These are phyloP conservation scores for Ganoderma boninense DNA, from an alignment of 1,284 basidiomycete species.

Conservation along the genomic window DNA sequence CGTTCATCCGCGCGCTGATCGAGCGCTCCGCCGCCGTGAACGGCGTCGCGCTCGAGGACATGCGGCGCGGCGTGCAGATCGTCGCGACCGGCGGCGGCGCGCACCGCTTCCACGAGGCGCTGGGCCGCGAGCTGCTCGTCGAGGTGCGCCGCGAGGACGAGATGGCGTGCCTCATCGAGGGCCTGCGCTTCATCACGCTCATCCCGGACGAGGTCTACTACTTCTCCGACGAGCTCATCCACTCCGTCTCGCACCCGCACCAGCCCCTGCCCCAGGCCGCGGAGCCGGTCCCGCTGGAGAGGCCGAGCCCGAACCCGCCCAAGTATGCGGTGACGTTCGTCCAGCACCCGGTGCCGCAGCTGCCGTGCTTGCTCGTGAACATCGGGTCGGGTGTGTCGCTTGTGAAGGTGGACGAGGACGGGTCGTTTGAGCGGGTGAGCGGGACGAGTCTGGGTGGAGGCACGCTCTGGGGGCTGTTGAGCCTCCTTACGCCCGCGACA, in stretches of 20 bases:
- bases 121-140: conserved; percentile 80
- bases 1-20: conserved; percentile 91
- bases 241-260: conserved; percentile 79
- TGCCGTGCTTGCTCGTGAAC: conserved; percentile 97
- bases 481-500: conserved; percentile 93
- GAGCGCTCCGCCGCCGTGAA: conserved; percentile 89
- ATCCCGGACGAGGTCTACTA: conserved; percentile 99
- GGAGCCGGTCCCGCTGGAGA: conserved; percentile 59
- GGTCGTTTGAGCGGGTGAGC: conserved; percentile 94
- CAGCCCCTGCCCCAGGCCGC: conserved; percentile 35
- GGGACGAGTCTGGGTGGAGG: conserved; percentile 99
- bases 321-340: conserved; percentile 91
- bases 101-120: conserved; percentile 91
- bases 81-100: conserved; percentile 99
- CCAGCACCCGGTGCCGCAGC: conserved; percentile 80
- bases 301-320: conserved; percentile 94
- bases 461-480: conserved; percentile 97
- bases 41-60: conserved; percentile 87
- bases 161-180: conserved; percentile 98
- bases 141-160: conserved; percentile 94
- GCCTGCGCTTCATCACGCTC: conserved; percentile 95
- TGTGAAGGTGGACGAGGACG: conserved; percentile 96
- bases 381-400: conserved; percentile 98
- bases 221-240: conserved; percentile 97
- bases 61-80: conserved; percentile 95